phyloP scores from a whole-genome alignment of 768 basidiomycete species.

The Suillus cothurnatus region DNA sequence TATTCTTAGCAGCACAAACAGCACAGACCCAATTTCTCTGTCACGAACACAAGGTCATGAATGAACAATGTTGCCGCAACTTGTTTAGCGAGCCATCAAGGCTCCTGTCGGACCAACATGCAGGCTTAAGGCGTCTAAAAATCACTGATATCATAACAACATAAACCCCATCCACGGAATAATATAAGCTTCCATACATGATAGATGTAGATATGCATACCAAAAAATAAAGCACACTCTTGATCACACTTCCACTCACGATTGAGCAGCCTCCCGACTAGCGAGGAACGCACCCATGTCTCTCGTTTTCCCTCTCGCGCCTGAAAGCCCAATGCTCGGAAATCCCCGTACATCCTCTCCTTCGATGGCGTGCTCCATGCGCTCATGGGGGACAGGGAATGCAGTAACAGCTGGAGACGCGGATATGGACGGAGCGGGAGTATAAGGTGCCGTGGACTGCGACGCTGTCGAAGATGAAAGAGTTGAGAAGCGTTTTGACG shows the following conservation, averaged over 20 bases:
- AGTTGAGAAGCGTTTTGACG: conserved; percentile 35
- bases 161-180: background rate
- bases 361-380: conserved; percentile 37
- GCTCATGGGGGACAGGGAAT: conserved; percentile 33
- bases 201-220: conserved; percentile 1
- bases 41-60: background rate
- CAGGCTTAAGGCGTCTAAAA: background rate
- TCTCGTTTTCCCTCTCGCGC: conserved; percentile 35
- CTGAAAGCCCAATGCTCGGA: conserved; percentile 41
- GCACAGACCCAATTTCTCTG: background rate
- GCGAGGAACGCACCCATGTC: conserved; percentile 46
- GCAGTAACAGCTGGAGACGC: conserved; percentile 22
- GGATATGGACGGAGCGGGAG: conserved; percentile 41
- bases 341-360: conserved; percentile 30
- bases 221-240: background rate
- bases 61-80: background rate
- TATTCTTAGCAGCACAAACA: background rate
- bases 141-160: background rate
- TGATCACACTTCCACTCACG: background rate
- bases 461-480: conserved; percentile 45
- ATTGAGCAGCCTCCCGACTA: conserved; percentile 32
- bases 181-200: conserved; percentile 1
- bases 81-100: background rate
- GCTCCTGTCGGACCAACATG: background rate
- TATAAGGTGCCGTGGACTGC: conserved; percentile 47